Evolutionary conservation across 345 rosid genomes (phyloP), one percentile per base, ranked within the genome.

Genomic region (Xanthoceras sorbifolium): DNA sequence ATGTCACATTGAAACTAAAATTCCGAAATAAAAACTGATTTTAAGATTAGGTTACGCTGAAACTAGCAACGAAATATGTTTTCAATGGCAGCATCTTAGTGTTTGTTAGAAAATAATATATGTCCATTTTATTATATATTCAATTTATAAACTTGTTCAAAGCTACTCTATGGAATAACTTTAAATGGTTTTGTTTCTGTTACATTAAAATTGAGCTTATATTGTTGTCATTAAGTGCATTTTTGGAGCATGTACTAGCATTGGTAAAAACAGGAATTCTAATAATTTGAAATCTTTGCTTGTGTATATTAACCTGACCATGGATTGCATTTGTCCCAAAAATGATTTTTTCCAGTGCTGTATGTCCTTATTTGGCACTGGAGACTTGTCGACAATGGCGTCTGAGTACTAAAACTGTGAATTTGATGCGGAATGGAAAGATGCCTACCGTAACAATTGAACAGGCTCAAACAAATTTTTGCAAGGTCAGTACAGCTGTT

Each of bases 301-400:
- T 69, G 14, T 66, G 76, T 29, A 68, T 31, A 9, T 61, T 9
- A 36, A 34, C 55, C 48, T 71, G 52, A 25, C 34, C 69, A 57
- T 57, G 36, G 7, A 44, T 20, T 28, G 1, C 7, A 32, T 69
- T 60, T 67, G 22, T 81, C 72, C 63, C 38, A 72, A 26, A 80
- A 78, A 20, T 83, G 3, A 34, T 73, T 10, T 82, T 74, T 57
- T 83, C 26, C 88, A 96, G 99, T 86, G 99, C 98, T 74, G 86
- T 92, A 23, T 96, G 97, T 79, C 99, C 99, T 59, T 90, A 92
- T 82, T 82, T 96, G 91, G 99, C 98, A 71, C 64, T 96, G 76
- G 99, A 96, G 85, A 93, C 99, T 64, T 92, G 93, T 69, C 93
- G 99, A 20, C 99, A 96, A 73, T 96, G 99, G 99, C 97, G 99